Conservation (phyloP, 2,329 filamentous ascomycete species). For the Aspergillus puulaauensis region DNA sequence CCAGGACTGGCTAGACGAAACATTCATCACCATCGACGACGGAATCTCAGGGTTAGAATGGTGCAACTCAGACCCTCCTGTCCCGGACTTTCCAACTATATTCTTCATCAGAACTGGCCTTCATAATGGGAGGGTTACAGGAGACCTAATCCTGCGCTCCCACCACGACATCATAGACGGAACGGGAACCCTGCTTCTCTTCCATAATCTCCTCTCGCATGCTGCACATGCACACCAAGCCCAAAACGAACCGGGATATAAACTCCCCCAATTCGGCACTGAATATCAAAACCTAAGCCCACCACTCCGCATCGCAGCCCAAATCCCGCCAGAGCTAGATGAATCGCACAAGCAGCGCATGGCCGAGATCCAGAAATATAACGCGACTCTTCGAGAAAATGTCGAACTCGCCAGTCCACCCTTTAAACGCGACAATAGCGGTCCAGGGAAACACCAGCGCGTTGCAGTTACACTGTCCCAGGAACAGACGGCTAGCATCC, state of each 20-base stretch:
- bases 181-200: constrained; percentile 20
- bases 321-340: constrained; percentile 9
- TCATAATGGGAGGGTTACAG: background rate
- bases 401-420: constrained; percentile 21
- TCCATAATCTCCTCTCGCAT: constrained; percentile 19
- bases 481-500: constrained; percentile 9
- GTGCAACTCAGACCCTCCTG: constrained; percentile 26
- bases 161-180: constrained; percentile 27
- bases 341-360: constrained; percentile 7
- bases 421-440: constrained; percentile 4
- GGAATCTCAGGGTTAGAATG: constrained; percentile 18
- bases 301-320: constrained; percentile 20
- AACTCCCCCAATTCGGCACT: constrained; percentile 13
- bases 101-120: constrained; percentile 17
- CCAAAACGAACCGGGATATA: background rate
- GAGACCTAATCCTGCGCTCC: constrained; percentile 20
- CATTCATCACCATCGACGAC: constrained; percentile 14
- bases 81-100: constrained; percentile 22
- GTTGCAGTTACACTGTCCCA: constrained; percentile 11
- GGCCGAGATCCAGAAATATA: constrained; percentile 6
- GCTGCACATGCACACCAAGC: constrained; percentile 7
- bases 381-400: constrained; percentile 7
- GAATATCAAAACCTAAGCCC: constrained; percentile 24
- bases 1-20: constrained; percentile 16
- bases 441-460: constrained; percentile 22